phyloP scores from a whole-genome alignment of 257 asterid species.

The Thymus quinquecostatus region DNA sequence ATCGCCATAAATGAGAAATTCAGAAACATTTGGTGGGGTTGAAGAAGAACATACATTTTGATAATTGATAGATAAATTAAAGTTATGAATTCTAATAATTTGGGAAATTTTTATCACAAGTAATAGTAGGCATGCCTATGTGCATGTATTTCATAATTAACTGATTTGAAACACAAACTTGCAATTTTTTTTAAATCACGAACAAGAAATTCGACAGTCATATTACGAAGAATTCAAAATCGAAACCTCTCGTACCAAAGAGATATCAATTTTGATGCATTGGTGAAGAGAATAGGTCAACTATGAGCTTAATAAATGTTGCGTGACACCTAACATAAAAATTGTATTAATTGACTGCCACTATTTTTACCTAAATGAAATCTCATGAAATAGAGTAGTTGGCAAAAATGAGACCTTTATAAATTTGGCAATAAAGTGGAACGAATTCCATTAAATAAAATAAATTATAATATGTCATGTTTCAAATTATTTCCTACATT shows the following conservation, averaged over 20 bases:
- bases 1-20: slow-evolving; percentile 9
- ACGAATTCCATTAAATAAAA: too few relatives aligned
- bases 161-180: too few relatives aligned
- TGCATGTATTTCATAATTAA: too few relatives aligned
- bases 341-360: slow-evolving; percentile 4
- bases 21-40: slow-evolving; percentile 8
- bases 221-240: too few relatives aligned
- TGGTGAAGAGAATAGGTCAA: slow-evolving; percentile 13
- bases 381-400: slow-evolving; percentile 18
- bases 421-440: neutral
- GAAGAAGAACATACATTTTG: neutral
- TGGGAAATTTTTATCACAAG: neutral
- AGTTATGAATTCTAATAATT: neutral
- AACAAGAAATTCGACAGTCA: too few relatives aligned
- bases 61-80: neutral
- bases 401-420: slow-evolving; percentile 25
- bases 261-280: neutral
- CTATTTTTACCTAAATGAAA: neutral
- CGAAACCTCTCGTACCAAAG: too few relatives aligned
- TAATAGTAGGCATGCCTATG: too few relatives aligned
- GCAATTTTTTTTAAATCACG: too few relatives aligned
- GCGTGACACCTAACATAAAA: slow-evolving; percentile 26
- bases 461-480: too few relatives aligned
- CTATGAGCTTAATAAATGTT: neutral
- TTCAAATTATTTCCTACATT: too few relatives aligned